Evolutionary conservation across 805 yeast genomes (phyloP), one percentile per base, ranked within the genome.

Genomic region (Schizosaccharomyces octosporus): DNA sequence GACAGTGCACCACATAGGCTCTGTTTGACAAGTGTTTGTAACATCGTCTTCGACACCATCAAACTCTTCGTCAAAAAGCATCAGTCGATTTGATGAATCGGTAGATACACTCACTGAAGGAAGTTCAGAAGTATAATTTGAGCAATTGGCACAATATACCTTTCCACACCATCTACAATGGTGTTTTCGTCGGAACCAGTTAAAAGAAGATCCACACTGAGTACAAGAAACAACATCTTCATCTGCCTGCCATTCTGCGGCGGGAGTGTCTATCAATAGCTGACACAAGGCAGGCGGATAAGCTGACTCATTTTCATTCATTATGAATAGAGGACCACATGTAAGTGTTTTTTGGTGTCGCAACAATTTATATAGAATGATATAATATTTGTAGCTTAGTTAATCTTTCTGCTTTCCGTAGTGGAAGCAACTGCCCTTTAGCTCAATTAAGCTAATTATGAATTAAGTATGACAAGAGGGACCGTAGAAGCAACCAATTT

Each of bases 91-190:
- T 11, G 11, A 17, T 5, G 21, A 9, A 9, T 45, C 51, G 11
- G 17, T 24, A 19, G 51, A 45, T 7, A 45, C 11, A 45, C 51
- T 45, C 7, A n/a, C 11, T 24, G 27, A n/a, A 24, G 57, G 57
- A 51, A 51, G 57, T 17, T 24, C n/a, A 6, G 57, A 39, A 24
- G 27, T 19, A 36, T 36, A 21, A n/a, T 57, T 68, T 5, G 90
- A 81, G 67, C 95, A 87, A 48, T 69, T 66, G 39, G 81, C 83
- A 70, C 95, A 87, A 19, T 83, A 85, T 0, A 87, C 83, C 42
- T 81, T 74, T 2, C 95, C 95, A 72, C 95, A 87, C 63, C 72
- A 71, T 61, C 93, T 75, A 70, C 95, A 87, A 69, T 87, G 95
- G 71, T 87, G 95, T 62, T 88, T 77, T 62, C 95, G 76, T 68